Evolutionary conservation across 208 protist species (phyloP), one percentile per base, ranked within the genome.

Genomic region (Acanthamoeba divionensis): DNA sequence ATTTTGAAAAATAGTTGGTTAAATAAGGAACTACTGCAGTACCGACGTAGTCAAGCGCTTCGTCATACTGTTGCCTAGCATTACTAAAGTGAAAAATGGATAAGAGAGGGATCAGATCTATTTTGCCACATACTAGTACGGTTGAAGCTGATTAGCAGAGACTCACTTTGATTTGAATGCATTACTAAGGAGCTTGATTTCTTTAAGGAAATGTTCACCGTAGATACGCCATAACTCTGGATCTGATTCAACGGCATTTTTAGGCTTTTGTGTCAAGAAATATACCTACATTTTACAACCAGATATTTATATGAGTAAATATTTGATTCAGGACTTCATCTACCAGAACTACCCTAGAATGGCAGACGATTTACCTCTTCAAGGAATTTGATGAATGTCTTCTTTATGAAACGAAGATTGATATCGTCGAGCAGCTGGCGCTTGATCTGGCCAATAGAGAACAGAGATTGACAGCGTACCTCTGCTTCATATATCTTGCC

Each of bases 401-500:
- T n/a, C 48, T 83, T 83, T 44, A 83, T 83, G 47, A 26, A 47
- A 10, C 73, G 73, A 21, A 83, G 47, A 50, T 83, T 83, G 33
- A 83, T 63, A 0, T 44, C 48, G 73, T 83, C 73, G 29, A 50
- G 54, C 21, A 83, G 73, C 48, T 83, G 73, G 38, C 48, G 73
- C 73, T 83, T 52, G 47, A 83, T 52, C 73, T 83, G 73, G 48
- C 47, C 44, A 13, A 83, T 63, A 7, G 47, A 62, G 47, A 38
- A 83, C 18, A 83, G 73, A 44, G 73, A 83, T 29, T 83, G 73
- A 31, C 73, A 83, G 1, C 48, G 38, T 8, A 83, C 73, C 31
- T 83, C 73, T 29, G 73, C 73, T n/a, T 83, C 73, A 36, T 83
- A 83, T 13, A 83, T 83, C 38, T 60, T 52, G 38, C 73, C 73